Conservation (phyloP, 2,329 filamentous ascomycete genomes). For the Lasiodiplodia sp. region DNA sequence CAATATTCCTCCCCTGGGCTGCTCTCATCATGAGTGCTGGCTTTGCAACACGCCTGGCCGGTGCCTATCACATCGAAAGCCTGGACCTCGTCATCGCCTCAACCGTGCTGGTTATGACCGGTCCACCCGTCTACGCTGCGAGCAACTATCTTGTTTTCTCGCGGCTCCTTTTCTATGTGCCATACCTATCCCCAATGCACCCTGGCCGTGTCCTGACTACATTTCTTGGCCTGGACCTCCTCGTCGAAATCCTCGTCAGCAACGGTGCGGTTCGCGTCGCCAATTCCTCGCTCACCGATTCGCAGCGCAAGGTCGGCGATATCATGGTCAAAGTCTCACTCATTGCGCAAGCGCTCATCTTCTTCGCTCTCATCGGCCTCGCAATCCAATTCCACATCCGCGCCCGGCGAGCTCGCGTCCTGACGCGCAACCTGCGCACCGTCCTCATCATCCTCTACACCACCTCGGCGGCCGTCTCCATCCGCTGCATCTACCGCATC, state of each 20-base stretch:
- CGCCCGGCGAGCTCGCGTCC: slow-evolving; percentile 47
- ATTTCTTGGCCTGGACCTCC: slow-evolving; percentile 60
- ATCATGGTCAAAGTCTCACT: slow-evolving; percentile 58
- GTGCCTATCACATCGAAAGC: slow-evolving; percentile 59
- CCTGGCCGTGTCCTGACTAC: slow-evolving; percentile 66
- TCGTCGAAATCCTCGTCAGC: slow-evolving; percentile 60
- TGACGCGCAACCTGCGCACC: slow-evolving; percentile 53
- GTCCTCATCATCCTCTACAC: slow-evolving; percentile 57
- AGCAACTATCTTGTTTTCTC: slow-evolving; percentile 67
- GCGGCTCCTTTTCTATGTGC: slow-evolving; percentile 67
- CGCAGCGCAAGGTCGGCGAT: slow-evolving; percentile 51
- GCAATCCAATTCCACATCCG: slow-evolving; percentile 56
- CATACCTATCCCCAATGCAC: slow-evolving; percentile 65
- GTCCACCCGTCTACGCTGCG: slow-evolving; percentile 66
- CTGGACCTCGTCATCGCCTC: slow-evolving; percentile 46
- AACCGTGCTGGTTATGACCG: slow-evolving; percentile 45
- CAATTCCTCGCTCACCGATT: slow-evolving; percentile 46
- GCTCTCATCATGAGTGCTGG: slow-evolving; percentile 63
- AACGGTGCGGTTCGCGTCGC: slow-evolving; percentile 58
- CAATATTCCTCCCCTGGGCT: slow-evolving; percentile 62
- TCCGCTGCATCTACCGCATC: slow-evolving; percentile 61
- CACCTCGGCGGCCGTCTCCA: slow-evolving; percentile 56
- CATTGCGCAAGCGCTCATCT: slow-evolving; percentile 59
- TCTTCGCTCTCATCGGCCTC: slow-evolving; percentile 57
- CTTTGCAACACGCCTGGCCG: slow-evolving; percentile 62